Evolutionary conservation across 306 rosid genomes (phyloP).

Genomic region (Begonia peltatifolia): DNA sequence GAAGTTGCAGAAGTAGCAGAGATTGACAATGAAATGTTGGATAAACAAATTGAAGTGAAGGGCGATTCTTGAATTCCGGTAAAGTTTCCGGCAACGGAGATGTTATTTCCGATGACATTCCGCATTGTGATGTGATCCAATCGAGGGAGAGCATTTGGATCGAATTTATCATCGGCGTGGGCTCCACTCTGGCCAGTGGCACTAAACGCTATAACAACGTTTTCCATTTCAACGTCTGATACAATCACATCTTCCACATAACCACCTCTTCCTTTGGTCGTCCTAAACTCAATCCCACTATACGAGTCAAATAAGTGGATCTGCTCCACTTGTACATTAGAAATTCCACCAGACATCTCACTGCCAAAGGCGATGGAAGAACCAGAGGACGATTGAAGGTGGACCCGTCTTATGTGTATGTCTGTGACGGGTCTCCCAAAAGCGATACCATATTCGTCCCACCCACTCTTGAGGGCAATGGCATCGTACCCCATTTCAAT

Average conservation of each 20-base stretch:
- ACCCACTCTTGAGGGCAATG: constrained; percentile 87
- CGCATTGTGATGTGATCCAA: constrained; percentile 48
- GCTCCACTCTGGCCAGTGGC: constrained; percentile 68
- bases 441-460: constrained; percentile 92
- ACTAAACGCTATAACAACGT: constrained; percentile 20
- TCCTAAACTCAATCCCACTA: constrained; percentile 59
- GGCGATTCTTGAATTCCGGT: constrained; percentile 74
- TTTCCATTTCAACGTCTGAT: constrained; percentile 42
- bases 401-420: constrained; percentile 62
- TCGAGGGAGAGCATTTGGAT: constrained; percentile 68
- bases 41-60: constrained; percentile 61
- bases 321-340: constrained; percentile 55
- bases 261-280: constrained; percentile 81
- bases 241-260: constrained; percentile 47
- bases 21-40: constrained; percentile 54
- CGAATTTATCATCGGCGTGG: constrained; percentile 73
- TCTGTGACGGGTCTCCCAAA: constrained; percentile 76
- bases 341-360: constrained; percentile 96
- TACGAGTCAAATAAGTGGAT: constrained; percentile 51
- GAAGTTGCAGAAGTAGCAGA: constrained; percentile 30
- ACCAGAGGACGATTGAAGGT: constrained; percentile 56
- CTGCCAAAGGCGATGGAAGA: constrained; percentile 81
- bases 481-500: constrained; percentile 67
- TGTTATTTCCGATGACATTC: constrained; percentile 51
- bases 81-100: constrained; percentile 68